Evolutionary conservation across 805 yeast species (phyloP).

Genomic region (Kodamaea restingae): DNA sequence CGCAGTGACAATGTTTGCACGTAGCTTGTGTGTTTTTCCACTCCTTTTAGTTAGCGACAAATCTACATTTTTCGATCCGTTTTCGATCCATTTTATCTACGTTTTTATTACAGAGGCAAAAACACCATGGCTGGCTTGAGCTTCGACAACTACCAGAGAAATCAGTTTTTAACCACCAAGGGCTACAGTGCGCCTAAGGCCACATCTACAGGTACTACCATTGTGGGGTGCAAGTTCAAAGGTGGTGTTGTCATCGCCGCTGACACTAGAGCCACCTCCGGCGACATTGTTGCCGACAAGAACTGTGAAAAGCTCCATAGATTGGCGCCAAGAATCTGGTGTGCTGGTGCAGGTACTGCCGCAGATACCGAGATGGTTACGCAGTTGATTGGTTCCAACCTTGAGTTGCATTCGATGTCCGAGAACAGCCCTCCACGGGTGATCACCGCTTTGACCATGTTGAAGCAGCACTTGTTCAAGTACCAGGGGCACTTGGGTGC

Average conservation of each 20-base stretch:
- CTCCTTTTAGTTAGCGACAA: background rate
- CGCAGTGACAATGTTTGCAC: too few species aligned
- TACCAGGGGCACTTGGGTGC: constrained; percentile 98
- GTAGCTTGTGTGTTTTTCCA: background rate
- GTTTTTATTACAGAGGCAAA: constrained; percentile 9
- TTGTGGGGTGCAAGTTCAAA: constrained; percentile 90
- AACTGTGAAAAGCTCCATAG: constrained; percentile 94
- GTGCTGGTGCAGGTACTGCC: constrained; percentile 99
- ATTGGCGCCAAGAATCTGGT: constrained; percentile 89
- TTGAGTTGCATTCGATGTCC: constrained; percentile 84
- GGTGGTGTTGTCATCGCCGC: constrained; percentile 98
- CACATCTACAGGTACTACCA: constrained; percentile 98
- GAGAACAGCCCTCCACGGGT: constrained; percentile 89
- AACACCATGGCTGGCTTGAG: constrained; percentile 77
- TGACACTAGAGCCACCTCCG: constrained; percentile 97
- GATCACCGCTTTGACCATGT: constrained; percentile 84
- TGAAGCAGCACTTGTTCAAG: constrained; percentile 93
- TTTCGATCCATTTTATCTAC: too few species aligned
- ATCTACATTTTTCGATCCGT: background rate
- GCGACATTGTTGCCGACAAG: constrained; percentile 95
- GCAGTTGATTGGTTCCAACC: constrained; percentile 82
- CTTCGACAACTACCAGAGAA: constrained; percentile 92
- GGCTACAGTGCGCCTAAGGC: constrained; percentile 82
- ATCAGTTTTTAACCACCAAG: constrained; percentile 62
- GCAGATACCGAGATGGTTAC: constrained; percentile 99